Evolutionary conservation across 176 grass and related monocot species (phyloP).

Genomic region (Avena atlantica): DNA sequence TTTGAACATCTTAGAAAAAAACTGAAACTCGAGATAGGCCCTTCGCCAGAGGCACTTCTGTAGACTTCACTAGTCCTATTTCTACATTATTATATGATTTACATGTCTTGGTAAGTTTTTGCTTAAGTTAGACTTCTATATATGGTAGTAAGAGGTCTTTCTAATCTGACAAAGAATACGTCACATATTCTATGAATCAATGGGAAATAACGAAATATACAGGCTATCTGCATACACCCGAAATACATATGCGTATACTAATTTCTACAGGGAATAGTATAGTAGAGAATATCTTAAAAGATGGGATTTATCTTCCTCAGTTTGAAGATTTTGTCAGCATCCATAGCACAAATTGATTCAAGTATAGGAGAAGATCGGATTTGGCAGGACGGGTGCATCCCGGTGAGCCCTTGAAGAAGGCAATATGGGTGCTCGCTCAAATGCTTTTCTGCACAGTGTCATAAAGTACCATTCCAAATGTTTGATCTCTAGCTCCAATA

Average conservation of each 20-base stretch:
- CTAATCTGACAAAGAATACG: background rate
- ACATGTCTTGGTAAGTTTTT: background rate
- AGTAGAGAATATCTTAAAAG: background rate
- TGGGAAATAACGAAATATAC: background rate
- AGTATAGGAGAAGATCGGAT: background rate
- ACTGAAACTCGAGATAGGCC: background rate
- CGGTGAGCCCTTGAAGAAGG: slow-evolving; percentile 37
- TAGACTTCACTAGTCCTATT: background rate
- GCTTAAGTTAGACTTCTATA: background rate
- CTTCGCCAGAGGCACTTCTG: background rate
- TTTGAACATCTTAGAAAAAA: background rate
- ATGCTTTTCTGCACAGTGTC: slow-evolving; percentile 76
- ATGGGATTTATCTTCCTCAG: background rate
- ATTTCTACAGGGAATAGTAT: background rate
- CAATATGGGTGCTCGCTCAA: slow-evolving; percentile 51
- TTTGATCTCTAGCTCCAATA: slow-evolving; percentile 83
- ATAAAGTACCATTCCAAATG: slow-evolving; percentile 84
- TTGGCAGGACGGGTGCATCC: background rate
- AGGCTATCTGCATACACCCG: background rate
- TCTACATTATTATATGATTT: background rate
- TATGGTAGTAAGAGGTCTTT: background rate
- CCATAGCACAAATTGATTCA: no score
- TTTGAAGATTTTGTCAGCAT: background rate
- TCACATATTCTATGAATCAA: background rate
- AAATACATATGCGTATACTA: background rate